Evolutionary conservation across 2,329 filamentous ascomycete genomes (phyloP).

Genomic region (Sphaerulina musiva): DNA sequence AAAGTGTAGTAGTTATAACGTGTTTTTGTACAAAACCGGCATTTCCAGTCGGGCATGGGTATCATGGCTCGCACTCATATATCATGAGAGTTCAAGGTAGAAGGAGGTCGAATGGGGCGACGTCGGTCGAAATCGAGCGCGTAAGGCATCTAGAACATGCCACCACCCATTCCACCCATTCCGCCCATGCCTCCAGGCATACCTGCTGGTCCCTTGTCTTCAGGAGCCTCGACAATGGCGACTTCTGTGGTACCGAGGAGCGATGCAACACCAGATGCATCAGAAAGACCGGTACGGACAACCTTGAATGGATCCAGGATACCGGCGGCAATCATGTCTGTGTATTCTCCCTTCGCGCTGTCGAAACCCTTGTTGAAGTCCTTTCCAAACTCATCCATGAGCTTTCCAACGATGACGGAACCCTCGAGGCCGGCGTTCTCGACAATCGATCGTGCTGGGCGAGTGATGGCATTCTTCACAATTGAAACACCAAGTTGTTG

Average conservation of each 20-base stretch:
- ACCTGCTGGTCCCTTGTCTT: conserved; percentile 69
- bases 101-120: not conserved
- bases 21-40: conserved; percentile 14
- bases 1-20: conserved; percentile 9
- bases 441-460: conserved; percentile 87
- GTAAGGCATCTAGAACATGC: conserved; percentile 27
- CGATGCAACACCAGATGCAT: conserved; percentile 92
- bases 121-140: not conserved
- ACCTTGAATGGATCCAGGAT: conserved; percentile 99
- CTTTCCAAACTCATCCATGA: conserved; percentile 80
- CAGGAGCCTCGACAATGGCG: conserved; percentile 89
- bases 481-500: conserved; percentile 98
- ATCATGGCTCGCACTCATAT: conserved; percentile 17
- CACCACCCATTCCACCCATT: conserved; percentile 54
- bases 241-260: conserved; percentile 97
- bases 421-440: conserved; percentile 97
- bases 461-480: conserved; percentile 95
- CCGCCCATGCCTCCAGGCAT: conserved; percentile 51
- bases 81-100: conserved; percentile 17
- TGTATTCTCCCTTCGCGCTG: conserved; percentile 93
- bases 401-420: conserved; percentile 94
- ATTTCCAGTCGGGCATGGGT: conserved; percentile 11
- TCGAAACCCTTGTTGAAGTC: conserved; percentile 99
- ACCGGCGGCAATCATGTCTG: conserved; percentile 95
- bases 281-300: conserved; percentile 88